These are phyloP conservation scores for Globisporangium paddicum DNA, from an alignment of 352 stramenopile species.

Conservation along the genomic window DNA sequence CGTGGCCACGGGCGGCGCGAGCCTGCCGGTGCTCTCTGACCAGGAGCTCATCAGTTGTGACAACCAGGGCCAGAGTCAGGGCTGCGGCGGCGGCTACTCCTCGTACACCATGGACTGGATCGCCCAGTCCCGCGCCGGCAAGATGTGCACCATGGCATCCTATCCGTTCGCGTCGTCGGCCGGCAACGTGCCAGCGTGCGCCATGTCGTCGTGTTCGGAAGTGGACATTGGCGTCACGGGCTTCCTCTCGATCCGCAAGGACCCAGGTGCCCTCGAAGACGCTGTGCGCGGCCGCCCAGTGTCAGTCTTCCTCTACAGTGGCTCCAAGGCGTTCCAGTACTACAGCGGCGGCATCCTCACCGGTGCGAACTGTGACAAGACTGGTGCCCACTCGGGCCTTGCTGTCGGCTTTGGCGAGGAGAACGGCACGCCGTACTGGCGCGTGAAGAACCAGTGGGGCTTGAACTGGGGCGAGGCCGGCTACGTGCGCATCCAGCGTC, in stretches of 20 bases:
- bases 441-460: conserved; percentile 76
- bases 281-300: conserved; percentile 40
- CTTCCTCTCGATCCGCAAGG: conserved; percentile 39
- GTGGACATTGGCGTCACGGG: conserved; percentile 40
- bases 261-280: conserved; percentile 36
- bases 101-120: conserved; percentile 61
- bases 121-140: conserved; percentile 31
- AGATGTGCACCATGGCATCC: conserved; percentile 49
- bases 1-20: conserved; percentile 27
- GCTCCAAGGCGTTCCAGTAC: conserved; percentile 56
- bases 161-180: conserved; percentile 43
- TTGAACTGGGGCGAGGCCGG: conserved; percentile 59
- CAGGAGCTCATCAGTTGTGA: conserved; percentile 76
- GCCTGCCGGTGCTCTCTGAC: conserved; percentile 38
- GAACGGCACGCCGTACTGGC: conserved; percentile 46
- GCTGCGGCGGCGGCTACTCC: conserved; percentile 58
- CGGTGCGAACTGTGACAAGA: conserved; percentile 50
- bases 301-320: conserved; percentile 59
- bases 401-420: conserved; percentile 55
- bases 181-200: conserved; percentile 29
- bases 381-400: conserved; percentile 48
- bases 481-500: conserved; percentile 60
- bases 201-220: conserved; percentile 32
- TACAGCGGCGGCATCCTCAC: conserved; percentile 59
- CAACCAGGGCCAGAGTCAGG: conserved; percentile 33